A percentile compares a stretch with the other conserved stretches of the same genome.
Conservation (phyloP, 495 filamentous ascomycete genomes). For the Penicillium egyptiacum region DNA sequence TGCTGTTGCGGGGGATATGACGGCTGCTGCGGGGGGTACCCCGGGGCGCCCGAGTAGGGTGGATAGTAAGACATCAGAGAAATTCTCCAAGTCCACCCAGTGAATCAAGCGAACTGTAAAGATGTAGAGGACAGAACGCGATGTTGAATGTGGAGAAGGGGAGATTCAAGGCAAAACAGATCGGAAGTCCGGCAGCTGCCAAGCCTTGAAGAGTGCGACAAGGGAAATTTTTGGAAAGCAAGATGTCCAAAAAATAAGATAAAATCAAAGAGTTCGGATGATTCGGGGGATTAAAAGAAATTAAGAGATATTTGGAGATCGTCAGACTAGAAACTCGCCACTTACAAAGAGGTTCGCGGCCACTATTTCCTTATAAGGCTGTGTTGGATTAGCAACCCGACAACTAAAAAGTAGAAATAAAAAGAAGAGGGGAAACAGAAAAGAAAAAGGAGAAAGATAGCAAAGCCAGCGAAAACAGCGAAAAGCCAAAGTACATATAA, state of each 20-base stretch:
- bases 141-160: constrained; percentile 24
- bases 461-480: neutral
- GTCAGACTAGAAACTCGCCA: neutral
- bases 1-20: constrained; percentile 36
- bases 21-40: constrained; percentile 51
- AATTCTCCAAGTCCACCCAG: neutral
- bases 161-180: constrained; percentile 26
- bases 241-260: neutral
- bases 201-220: constrained; percentile 16
- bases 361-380: constrained; percentile 10
- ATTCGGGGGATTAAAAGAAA: neutral
- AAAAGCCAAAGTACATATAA: neutral
- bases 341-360: neutral
- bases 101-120: neutral
- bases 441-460: neutral
- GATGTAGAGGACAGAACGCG: constrained; percentile 6
- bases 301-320: neutral
- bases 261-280: neutral
- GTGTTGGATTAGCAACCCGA: neutral
- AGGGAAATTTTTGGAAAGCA: constrained; percentile 1
- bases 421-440: neutral
- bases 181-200: constrained; percentile 25
- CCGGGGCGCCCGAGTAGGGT: constrained; percentile 46
- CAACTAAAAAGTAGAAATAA: neutral
- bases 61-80: constrained; percentile 54